Conservation (phyloP, 2,329 filamentous ascomycete genomes). For the Colletotrichum orchidophilum region DNA sequence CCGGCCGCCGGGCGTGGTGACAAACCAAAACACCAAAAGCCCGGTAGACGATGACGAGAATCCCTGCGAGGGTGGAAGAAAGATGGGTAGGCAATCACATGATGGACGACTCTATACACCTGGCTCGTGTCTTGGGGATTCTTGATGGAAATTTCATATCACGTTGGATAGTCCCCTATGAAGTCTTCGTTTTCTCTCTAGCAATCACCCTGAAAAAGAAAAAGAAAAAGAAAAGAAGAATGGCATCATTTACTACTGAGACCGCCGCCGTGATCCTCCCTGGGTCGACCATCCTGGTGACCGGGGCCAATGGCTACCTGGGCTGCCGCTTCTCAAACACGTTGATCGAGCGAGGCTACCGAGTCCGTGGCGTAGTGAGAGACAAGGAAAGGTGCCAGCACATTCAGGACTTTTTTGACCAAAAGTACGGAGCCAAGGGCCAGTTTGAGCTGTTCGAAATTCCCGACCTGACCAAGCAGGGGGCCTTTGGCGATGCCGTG, state of each 20-base stretch:
- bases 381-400: not conserved
- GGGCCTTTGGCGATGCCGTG: not conserved
- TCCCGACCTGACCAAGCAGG: not conserved
- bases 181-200: not conserved
- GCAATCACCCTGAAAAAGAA: not conserved
- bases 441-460: constrained; percentile 29
- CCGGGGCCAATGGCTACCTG: constrained; percentile 38
- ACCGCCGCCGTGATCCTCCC: not conserved
- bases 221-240: not conserved
- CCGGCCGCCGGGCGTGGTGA: not conserved
- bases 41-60: not conserved
- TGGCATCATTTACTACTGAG: not conserved
- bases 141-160: not conserved
- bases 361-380: not conserved
- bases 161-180: not conserved
- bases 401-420: no score
- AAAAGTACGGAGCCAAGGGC: constrained; percentile 20
- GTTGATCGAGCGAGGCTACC: constrained; percentile 30
- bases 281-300: constrained; percentile 34
- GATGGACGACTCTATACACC: not conserved
- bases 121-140: no score
- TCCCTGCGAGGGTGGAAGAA: not conserved
- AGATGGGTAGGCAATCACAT: not conserved
- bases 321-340: constrained; percentile 30
- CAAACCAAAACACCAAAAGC: not conserved